Evolutionary conservation across 495 filamentous ascomycete genomes (phyloP).

Genomic region (Penicillium dipodomyicola): DNA sequence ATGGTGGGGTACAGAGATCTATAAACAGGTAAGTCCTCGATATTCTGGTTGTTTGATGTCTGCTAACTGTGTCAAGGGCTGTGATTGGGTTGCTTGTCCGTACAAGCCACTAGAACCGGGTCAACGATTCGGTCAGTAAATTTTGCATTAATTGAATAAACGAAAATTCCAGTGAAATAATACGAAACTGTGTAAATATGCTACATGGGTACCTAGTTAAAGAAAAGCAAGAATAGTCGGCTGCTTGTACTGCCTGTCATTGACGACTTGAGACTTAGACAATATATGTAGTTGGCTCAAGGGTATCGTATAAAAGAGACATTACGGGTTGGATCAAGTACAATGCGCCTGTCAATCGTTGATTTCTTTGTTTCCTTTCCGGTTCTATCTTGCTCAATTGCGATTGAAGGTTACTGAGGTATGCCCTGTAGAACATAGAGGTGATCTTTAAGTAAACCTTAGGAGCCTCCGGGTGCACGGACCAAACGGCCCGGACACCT

Average conservation of each 20-base stretch:
- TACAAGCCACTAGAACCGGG: slow-evolving; percentile 27
- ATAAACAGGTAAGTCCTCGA: slow-evolving; percentile 22
- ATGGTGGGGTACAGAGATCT: slow-evolving; percentile 35
- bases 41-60: background rate
- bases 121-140: slow-evolving; percentile 24
- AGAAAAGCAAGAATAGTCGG: background rate
- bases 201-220: background rate
- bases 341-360: no score
- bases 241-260: background rate
- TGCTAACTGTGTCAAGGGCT: slow-evolving; percentile 18
- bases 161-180: background rate
- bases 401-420: no score
- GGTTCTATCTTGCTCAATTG: no score
- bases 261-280: background rate
- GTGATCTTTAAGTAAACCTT: background rate
- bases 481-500: background rate
- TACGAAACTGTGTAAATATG: background rate
- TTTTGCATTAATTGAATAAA: background rate
- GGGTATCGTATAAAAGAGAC: background rate
- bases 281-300: background rate
- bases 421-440: background rate
- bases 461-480: background rate
- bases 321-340: background rate
- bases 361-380: no score
- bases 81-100: slow-evolving; percentile 32